Evolutionary conservation across 305 asterid species (phyloP), one percentile per base, ranked within the genome.

Genomic region (Salvia sclarea): DNA sequence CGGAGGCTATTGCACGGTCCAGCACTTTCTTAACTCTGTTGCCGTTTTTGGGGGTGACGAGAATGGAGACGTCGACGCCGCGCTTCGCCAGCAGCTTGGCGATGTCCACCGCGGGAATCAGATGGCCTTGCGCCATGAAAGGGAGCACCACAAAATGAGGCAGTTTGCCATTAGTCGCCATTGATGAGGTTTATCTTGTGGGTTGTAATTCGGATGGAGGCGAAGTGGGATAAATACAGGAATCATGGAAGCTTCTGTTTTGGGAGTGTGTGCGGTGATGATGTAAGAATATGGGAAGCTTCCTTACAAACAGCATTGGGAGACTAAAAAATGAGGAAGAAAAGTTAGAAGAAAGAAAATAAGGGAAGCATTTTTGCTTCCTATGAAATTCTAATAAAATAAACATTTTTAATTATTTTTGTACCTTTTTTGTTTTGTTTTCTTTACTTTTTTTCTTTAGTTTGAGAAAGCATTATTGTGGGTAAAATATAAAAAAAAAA

Each of bases 101-200:
- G 1, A 78, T 69, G 73, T 80, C 85, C 14, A 76, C 61, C 82
- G 78, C 71, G 24, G 85, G 88, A 45, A 83, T 69, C 33, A 76
- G 31, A 60, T 83, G 86, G 25, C 86, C 83, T 55, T 75, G 84
- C 5, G 82, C 80, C 71, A 80, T 7, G 69, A 81, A 74, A 1
- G 88, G 86, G 5, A 83, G 31, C 21, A 83, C 53, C 5, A 69
- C 79, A 25, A 83, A 78, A 56, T 78, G 83, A 6, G 77, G 80
- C 4, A 58, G 70, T 21, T 56, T 56, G 41, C 47, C 71, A 17
- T 43, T 13, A 11, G 61, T 60, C 24, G 64, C 35, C 81, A 76
- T 72, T 11, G n/a, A n/a, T 5, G 21, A 6, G 14, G 6, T 43
- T 43, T 43, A 3, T 43, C 17, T 12, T 43, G 5, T 12, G 49